Evolutionary conservation across 176 grass and related monocot species (phyloP).

Genomic region (Carex cristatella): DNA sequence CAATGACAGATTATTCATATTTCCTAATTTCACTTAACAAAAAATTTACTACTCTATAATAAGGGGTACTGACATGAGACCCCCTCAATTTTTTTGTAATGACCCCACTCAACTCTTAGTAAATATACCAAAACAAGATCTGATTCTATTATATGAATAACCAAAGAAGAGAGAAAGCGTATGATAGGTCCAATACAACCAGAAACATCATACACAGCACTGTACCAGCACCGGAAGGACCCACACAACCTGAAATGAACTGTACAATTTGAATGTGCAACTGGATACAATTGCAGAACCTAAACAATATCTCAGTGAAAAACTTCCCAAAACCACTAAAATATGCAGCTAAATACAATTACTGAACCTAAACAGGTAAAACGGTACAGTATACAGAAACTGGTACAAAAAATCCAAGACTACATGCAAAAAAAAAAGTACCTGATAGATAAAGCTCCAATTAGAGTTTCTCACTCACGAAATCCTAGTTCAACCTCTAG

Average conservation of each 20-base stretch:
- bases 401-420: neutral
- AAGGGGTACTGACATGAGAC: neutral
- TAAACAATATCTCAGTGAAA: neutral
- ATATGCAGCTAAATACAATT: neutral
- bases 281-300: neutral
- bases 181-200: neutral
- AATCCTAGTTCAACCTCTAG: conserved; percentile 77
- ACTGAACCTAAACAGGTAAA: neutral
- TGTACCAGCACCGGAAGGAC: neutral
- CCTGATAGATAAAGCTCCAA: conserved; percentile 7
- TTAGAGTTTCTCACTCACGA: conserved; percentile 41
- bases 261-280: neutral
- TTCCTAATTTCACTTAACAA: neutral
- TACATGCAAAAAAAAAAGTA: neutral
- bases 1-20: neutral
- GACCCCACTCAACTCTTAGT: neutral
- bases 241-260: neutral
- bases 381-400: neutral
- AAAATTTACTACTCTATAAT: neutral
- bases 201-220: neutral
- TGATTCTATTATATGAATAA: neutral
- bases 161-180: neutral
- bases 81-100: neutral
- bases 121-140: neutral
- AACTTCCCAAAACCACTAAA: neutral